Conservation (phyloP, 371 early-diverging fungal species). For the Mortierella sp. region DNA sequence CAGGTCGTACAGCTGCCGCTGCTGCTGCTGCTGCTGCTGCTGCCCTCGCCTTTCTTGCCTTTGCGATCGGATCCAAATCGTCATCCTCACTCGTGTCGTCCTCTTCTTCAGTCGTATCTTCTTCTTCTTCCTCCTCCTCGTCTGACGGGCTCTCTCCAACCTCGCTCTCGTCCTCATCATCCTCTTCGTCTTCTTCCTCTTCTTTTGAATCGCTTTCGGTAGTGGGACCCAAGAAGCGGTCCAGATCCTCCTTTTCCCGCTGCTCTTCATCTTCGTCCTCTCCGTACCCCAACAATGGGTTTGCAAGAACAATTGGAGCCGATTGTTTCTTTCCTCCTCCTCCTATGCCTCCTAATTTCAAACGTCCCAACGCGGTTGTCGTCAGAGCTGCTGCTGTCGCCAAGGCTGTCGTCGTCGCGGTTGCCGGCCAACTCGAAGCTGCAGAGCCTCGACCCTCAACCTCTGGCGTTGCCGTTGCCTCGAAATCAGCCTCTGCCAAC, state of each 20-base stretch:
- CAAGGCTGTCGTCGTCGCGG: neutral
- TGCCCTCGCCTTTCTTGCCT: constrained; percentile 39
- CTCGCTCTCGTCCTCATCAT: constrained; percentile 5
- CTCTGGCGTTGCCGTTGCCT: neutral
- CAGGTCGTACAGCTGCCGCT: neutral
- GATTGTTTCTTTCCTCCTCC: too few relatives aligned
- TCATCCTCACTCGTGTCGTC: constrained; percentile 21
- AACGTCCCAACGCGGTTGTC: neutral
- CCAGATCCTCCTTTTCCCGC: constrained; percentile 36
- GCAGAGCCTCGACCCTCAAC: neutral
- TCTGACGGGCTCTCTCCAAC: neutral
- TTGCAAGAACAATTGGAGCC: neutral
- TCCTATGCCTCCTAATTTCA: neutral
- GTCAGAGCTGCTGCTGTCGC: neutral
- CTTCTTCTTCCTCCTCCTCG: constrained; percentile 18
- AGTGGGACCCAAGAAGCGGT: constrained; percentile 32
- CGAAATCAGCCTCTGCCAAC: constrained; percentile 15
- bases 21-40: constrained; percentile 15
- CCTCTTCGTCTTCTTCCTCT: constrained; percentile 11
- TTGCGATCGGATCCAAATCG: constrained; percentile 41
- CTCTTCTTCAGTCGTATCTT: constrained; percentile 13
- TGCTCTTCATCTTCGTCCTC: constrained; percentile 16
- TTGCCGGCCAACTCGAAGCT: neutral
- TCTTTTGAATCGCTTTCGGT: constrained; percentile 28
- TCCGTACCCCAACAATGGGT: neutral